phyloP scores from a whole-genome alignment of 805 yeast genomes.

The Metschnikowia colocasiae region DNA sequence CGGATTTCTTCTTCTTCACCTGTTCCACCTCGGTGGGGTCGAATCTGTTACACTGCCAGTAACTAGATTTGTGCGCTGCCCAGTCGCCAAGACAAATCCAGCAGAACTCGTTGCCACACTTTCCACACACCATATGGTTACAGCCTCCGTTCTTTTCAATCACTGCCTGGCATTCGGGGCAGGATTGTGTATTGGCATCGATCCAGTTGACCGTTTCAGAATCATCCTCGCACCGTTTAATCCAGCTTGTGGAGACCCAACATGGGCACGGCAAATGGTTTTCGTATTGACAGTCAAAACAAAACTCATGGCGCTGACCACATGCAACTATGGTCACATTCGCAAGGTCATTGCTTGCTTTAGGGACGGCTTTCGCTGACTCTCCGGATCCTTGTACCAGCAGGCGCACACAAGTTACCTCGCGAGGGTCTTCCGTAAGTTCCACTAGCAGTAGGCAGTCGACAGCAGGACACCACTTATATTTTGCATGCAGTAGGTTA shows the following conservation, averaged over 20 bases:
- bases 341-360: slow-evolving; percentile 10
- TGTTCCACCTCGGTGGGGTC: slow-evolving; percentile 34
- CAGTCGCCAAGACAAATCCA: slow-evolving; percentile 88
- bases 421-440: slow-evolving; percentile 12
- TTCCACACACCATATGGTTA: slow-evolving; percentile 88
- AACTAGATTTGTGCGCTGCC: slow-evolving; percentile 60
- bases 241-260: slow-evolving; percentile 63
- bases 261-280: slow-evolving; percentile 89
- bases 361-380: slow-evolving; percentile 1
- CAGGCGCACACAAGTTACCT: slow-evolving; percentile 17
- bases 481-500: slow-evolving; percentile 32
- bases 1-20: slow-evolving; percentile 39
- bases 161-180: slow-evolving; percentile 75
- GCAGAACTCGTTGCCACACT: slow-evolving; percentile 78
- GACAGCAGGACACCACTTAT: slow-evolving; percentile 81
- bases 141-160: slow-evolving; percentile 97
- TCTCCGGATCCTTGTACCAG: neutral
- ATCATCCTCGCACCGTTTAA: slow-evolving; percentile 76
- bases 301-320: slow-evolving; percentile 62
- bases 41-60: slow-evolving; percentile 65
- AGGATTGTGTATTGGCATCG: slow-evolving; percentile 73
- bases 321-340: slow-evolving; percentile 70
- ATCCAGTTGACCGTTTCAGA: slow-evolving; percentile 89
- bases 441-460: slow-evolving; percentile 67
- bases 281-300: slow-evolving; percentile 70